Base-by-base conservation (phyloP, 495 filamentous ascomycete species). In the Trichoderma virens region DNA sequence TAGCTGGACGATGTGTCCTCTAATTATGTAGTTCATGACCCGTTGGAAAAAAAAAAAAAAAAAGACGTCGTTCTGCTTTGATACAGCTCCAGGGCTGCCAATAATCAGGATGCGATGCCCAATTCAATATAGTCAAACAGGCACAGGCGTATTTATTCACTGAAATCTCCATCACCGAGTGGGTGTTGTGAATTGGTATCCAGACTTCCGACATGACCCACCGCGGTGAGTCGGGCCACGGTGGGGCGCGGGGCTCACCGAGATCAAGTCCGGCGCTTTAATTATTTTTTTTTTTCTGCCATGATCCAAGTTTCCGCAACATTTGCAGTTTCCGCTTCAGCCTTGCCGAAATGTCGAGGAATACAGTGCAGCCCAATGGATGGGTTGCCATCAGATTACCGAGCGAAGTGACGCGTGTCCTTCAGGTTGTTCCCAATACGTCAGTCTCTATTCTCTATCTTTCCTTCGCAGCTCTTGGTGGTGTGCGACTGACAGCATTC, bases 341-440 rank as follows among this genome's bases (percentile, higher is more conserved):
- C 30, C 20, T 61, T 61, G 20, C 27, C 35, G 18, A 35, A 61
- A 61, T 62, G 61, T 43, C 61, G 35, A 62, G 61, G 28, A 41
- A 47, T 27, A 30, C 80, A 41, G 80, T 93, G 66, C 79, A 78
- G 45, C 86, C 90, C 13, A 78, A 88, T 67, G 78, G 85, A 45
- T 86, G 84, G 72, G 82, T 90, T 63, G 85, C 79, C 16, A 71
- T 94, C 20, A 81, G 84, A 61, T 80, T 92, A 1, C 88, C 89
- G 4, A 91, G 89, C 9, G 88, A 86, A 27, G 73, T 79, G 34
- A 78, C 84, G 9, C 87, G 85, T 69, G 78, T 91, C 31, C 66
- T 87, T 7, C 81, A 89, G 68, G 74, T 91, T 9, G 70, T 80
- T 43, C 89, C 89, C n/a, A 85, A 93, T 78, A 89, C 87, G 90